Percentiles rank a stretch among this genome's conserved stretches.
These are phyloP conservation scores for Chromera velia DNA, from an alignment of 73 alveolate genomes.

Conservation along the genomic window DNA sequence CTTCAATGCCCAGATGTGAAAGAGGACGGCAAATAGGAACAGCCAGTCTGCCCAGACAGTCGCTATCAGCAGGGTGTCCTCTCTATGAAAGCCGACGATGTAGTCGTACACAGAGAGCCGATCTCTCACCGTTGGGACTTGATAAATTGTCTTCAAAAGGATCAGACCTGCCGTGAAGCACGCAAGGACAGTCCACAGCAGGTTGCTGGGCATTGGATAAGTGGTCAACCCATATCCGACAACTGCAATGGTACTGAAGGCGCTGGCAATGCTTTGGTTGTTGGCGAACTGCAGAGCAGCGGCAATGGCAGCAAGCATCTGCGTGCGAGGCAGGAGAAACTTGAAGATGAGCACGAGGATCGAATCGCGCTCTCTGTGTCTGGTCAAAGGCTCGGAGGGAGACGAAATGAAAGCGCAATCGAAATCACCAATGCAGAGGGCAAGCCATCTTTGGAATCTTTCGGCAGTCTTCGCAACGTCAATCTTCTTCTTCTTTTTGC, in stretches of 20 bases:
- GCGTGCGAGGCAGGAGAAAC: not conserved
- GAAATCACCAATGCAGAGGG: too few species aligned
- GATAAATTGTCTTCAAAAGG: not conserved
- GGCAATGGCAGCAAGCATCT: not conserved
- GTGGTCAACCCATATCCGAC: not conserved
- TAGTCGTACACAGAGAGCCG: too few species aligned
- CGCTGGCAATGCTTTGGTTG: not conserved
- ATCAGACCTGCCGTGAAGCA: not conserved
- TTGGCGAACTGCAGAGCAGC: not conserved
- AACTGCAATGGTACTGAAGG: not conserved
- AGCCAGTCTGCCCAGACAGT: too few species aligned
- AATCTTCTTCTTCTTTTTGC: too few species aligned
- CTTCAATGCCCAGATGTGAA: too few species aligned
- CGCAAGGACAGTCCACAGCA: not conserved
- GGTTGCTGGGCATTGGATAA: not conserved
- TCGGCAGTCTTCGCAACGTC: too few species aligned
- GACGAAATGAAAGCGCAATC: not conserved
- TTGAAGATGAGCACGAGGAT: not conserved
- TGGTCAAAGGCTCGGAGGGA: not conserved
- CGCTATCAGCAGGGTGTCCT: too few species aligned
- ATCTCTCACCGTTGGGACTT: too few species aligned
- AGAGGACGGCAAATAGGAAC: too few species aligned
- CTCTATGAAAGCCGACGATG: too few species aligned
- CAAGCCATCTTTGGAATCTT: too few species aligned
- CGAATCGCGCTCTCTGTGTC: not conserved